Conservation (phyloP, 768 basidiomycete species). For the Tulasnella sp. region DNA sequence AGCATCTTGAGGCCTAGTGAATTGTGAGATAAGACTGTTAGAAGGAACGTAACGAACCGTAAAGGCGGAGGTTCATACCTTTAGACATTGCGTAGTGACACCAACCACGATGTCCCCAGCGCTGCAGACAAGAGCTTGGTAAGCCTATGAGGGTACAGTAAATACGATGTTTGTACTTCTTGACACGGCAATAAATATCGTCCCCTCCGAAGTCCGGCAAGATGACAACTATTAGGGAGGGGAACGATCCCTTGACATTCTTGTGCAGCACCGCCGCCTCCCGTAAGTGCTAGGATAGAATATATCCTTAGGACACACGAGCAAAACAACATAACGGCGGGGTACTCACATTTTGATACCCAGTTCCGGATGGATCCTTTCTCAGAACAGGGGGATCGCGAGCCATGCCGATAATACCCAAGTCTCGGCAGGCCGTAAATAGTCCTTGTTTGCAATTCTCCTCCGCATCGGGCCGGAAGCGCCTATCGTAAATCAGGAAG, state of each 20-base stretch:
- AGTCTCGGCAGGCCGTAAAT: background rate
- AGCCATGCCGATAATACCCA: conserved; percentile 48
- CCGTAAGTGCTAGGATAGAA: conserved; percentile 34
- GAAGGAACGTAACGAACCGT: background rate
- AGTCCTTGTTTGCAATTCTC: conserved; percentile 42
- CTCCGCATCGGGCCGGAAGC: conserved; percentile 41
- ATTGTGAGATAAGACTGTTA: background rate
- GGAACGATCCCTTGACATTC: conserved; percentile 31
- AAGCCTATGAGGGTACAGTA: too few relatives aligned
- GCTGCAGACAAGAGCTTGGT: conserved; percentile 28
- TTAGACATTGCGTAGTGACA: conserved; percentile 69
- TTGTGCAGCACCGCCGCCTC: conserved; percentile 38
- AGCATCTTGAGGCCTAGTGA: background rate
- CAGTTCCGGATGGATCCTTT: conserved; percentile 47
- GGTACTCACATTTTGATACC: conserved; percentile 14
- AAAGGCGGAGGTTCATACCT: conserved; percentile 22
- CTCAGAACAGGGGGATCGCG: conserved; percentile 37
- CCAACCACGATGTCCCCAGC: conserved; percentile 66
- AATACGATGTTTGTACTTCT: conserved; percentile 44
- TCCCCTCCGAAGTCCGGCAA: conserved; percentile 56
- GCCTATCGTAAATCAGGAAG: conserved; percentile 52
- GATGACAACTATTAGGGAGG: conserved; percentile 51
- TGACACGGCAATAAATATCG: conserved; percentile 64
- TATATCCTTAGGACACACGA: background rate
- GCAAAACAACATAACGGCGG: background rate